Conservation (phyloP, 2,329 filamentous ascomycete species). For the Xylariaceae sp. region DNA sequence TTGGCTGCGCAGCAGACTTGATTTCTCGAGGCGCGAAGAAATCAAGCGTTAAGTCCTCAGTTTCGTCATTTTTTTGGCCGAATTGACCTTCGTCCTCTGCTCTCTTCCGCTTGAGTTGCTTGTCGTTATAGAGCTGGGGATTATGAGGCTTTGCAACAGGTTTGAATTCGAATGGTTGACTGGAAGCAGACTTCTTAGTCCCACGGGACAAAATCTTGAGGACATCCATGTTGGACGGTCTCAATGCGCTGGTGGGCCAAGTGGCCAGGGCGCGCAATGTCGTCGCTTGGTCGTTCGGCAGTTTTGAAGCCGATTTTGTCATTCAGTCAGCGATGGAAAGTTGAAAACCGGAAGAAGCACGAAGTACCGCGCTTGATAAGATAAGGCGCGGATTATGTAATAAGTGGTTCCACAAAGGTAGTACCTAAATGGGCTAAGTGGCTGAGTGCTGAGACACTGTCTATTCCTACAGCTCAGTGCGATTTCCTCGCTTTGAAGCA, state of each 20-base stretch:
- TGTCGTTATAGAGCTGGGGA: slow-evolving; percentile 64
- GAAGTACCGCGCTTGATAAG: too few species aligned
- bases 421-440: too few species aligned
- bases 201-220: slow-evolving; percentile 69
- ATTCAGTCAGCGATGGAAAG: too few species aligned
- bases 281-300: background rate
- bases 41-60: slow-evolving; percentile 41
- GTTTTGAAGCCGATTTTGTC: background rate
- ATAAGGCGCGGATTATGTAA: too few species aligned
- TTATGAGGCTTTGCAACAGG: slow-evolving; percentile 48
- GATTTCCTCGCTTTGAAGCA: too few species aligned
- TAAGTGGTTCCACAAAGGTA: too few species aligned
- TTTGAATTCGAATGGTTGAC: slow-evolving; percentile 30
- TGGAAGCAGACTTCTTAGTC: slow-evolving; percentile 53
- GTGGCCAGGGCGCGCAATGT: background rate
- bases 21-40: slow-evolving; percentile 54
- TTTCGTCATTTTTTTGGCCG: slow-evolving; percentile 33
- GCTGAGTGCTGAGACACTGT: too few species aligned
- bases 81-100: slow-evolving; percentile 34
- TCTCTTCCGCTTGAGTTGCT: slow-evolving; percentile 57
- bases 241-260: background rate
- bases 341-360: too few species aligned
- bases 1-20: slow-evolving; percentile 22
- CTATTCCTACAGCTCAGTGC: too few species aligned
- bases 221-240: slow-evolving; percentile 56